A percentile compares a stretch with the other conserved stretches of the same genome.
Evolutionary conservation across 441 rosid genomes (phyloP).

Genomic region (Flueggea neowawraea): DNA sequence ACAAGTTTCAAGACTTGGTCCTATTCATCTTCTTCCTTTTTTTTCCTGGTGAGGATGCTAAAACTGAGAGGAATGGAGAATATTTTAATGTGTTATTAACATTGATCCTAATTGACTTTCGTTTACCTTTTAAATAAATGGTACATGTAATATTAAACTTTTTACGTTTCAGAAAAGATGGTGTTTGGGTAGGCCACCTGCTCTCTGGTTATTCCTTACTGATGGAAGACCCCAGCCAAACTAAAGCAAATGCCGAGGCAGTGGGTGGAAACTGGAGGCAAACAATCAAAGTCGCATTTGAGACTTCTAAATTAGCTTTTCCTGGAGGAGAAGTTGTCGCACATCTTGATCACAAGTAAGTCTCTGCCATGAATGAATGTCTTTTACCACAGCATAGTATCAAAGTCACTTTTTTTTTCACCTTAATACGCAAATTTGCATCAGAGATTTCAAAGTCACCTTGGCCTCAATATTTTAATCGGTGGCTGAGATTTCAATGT

Average conservation of each 20-base stretch:
- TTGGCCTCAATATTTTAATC: too few species aligned
- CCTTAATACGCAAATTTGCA: not conserved
- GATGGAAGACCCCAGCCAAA: constrained; percentile 62
- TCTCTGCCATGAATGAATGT: constrained; percentile 1
- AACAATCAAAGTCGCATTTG: constrained; percentile 59
- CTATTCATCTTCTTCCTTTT: not conserved
- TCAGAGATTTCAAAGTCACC: not conserved
- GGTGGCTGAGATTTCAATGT: too few species aligned
- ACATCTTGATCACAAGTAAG: constrained; percentile 87
- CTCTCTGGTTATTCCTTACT: constrained; percentile 82
- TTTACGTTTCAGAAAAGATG: constrained; percentile 49
- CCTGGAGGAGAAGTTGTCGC: constrained; percentile 74
- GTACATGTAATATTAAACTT: not conserved
- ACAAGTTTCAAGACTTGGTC: not conserved
- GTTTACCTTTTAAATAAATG: not conserved
- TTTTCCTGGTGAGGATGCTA: not conserved
- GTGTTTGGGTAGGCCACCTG: constrained; percentile 84
- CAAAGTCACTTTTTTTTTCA: not conserved
- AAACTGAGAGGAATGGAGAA: not conserved
- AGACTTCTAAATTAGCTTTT: constrained; percentile 71
- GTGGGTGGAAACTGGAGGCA: constrained; percentile 73
- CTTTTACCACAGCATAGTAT: not conserved
- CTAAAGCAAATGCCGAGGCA: constrained; percentile 25
- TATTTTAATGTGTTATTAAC: not conserved
- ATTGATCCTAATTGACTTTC: not conserved